Evolutionary conservation across 495 filamentous ascomycete species (phyloP).

Genomic region (Arthonia radiata): DNA sequence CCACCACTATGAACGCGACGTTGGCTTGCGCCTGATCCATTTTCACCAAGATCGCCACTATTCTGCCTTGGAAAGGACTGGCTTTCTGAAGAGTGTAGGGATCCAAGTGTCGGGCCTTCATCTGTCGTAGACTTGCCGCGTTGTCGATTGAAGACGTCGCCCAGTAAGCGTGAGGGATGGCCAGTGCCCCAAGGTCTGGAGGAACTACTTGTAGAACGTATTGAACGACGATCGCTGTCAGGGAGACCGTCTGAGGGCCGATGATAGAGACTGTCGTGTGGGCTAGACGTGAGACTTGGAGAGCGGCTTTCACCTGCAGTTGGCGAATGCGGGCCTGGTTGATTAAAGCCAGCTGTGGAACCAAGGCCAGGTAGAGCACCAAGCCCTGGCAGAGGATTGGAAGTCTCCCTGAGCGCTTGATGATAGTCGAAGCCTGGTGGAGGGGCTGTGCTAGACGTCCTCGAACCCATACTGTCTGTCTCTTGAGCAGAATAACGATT

Average conservation of each 20-base stretch:
- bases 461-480: slow-evolving; percentile 2
- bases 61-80: slow-evolving; percentile 16
- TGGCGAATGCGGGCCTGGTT: slow-evolving; percentile 42
- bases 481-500: slow-evolving; percentile 14
- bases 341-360: slow-evolving; percentile 7
- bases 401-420: slow-evolving; percentile 15
- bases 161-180: slow-evolving; percentile 11
- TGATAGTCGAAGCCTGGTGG: slow-evolving; percentile 11
- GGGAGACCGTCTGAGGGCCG: slow-evolving; percentile 15
- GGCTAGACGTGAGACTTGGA: slow-evolving; percentile 41
- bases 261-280: slow-evolving; percentile 32
- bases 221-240: slow-evolving; percentile 12
- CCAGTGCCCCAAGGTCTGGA: slow-evolving; percentile 6
- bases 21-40: no score
- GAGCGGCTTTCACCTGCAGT: slow-evolving; percentile 37
- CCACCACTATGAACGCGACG: no score
- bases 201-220: slow-evolving; percentile 12
- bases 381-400: slow-evolving; percentile 3
- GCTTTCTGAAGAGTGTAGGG: slow-evolving; percentile 12
- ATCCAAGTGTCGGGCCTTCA: slow-evolving; percentile 12
- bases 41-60: slow-evolving; percentile 4
- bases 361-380: slow-evolving; percentile 10
- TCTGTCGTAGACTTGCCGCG: slow-evolving; percentile 14
- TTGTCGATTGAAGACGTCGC: slow-evolving; percentile 12
- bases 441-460: slow-evolving; percentile 4